Percentiles rank a stretch among this genome's conserved stretches.
These are phyloP conservation scores for Debaryomycetaceae sp. DNA, from an alignment of 1,139 yeast genomes.

Conservation along the genomic window DNA sequence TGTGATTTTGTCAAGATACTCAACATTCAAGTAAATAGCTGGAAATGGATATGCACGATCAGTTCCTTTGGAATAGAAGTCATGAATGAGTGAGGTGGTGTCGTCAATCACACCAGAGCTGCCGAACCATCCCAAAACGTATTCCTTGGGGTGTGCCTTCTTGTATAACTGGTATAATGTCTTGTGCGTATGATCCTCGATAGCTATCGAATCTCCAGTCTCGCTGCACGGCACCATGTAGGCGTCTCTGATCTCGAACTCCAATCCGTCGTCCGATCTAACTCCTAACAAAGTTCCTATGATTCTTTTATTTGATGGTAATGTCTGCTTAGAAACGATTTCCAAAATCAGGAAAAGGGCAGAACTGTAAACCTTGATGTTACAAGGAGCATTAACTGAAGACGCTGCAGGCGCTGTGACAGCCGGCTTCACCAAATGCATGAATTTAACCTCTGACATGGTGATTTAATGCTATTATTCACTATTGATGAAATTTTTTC, in stretches of 20 bases:
- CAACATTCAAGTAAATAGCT: slow-evolving; percentile 71
- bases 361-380: slow-evolving; percentile 59
- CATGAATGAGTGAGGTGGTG: slow-evolving; percentile 81
- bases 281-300: slow-evolving; percentile 82
- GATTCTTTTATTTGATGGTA: slow-evolving; percentile 52
- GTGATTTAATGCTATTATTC: neutral
- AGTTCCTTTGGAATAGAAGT: slow-evolving; percentile 68
- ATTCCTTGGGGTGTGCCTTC: slow-evolving; percentile 76
- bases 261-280: slow-evolving; percentile 84
- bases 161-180: slow-evolving; percentile 70
- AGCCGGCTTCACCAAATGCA: slow-evolving; percentile 63
- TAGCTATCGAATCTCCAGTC: slow-evolving; percentile 68
- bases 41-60: slow-evolving; percentile 75
- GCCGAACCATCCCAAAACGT: slow-evolving; percentile 88
- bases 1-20: slow-evolving; percentile 37
- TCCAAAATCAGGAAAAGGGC: slow-evolving; percentile 70
- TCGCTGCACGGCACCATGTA: slow-evolving; percentile 83
- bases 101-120: slow-evolving; percentile 62
- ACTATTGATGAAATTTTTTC: slow-evolving; percentile 1
- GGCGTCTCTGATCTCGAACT: slow-evolving; percentile 70
- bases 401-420: slow-evolving; percentile 54
- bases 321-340: slow-evolving; percentile 43
- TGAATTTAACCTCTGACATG: slow-evolving; percentile 21
- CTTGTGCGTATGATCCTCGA: slow-evolving; percentile 74
- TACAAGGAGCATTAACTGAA: slow-evolving; percentile 45